Percentiles rank a stretch among this genome's conserved stretches.
phyloP scores from a whole-genome alignment of 371 early-diverging fungal species.

The Mortierella sp. region DNA sequence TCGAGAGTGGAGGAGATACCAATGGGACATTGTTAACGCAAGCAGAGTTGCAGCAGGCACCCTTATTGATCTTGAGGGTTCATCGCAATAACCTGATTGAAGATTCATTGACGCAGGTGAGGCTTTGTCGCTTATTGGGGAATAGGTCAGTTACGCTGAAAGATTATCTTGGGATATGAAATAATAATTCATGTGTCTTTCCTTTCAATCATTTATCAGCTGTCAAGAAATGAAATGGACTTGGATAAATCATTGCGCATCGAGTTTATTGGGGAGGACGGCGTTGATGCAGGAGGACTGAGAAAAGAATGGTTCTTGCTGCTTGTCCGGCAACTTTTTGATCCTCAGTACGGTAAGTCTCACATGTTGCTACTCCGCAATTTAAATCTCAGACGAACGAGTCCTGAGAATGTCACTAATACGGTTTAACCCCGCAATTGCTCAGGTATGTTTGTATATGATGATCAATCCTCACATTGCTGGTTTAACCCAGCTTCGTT shows the following conservation, averaged over 20 bases:
- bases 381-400: background rate
- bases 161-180: background rate
- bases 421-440: background rate
- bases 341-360: constrained; percentile 86
- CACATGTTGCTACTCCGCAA: background rate
- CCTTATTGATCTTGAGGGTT: constrained; percentile 85
- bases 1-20: constrained; percentile 21
- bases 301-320: constrained; percentile 97
- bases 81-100: constrained; percentile 89
- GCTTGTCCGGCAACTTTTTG: constrained; percentile 91
- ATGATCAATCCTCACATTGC: constrained; percentile 83
- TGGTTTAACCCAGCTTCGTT: constrained; percentile 94
- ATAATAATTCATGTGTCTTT: background rate
- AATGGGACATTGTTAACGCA: constrained; percentile 31
- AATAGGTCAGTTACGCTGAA: background rate
- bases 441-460: constrained; percentile 75
- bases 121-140: background rate
- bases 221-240: constrained; percentile 78
- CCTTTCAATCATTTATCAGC: constrained; percentile 44
- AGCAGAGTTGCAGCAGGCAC: constrained; percentile 77
- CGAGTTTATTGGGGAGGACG: constrained; percentile 89
- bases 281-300: constrained; percentile 97
- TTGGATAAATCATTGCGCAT: constrained; percentile 89
- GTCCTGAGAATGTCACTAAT: background rate
- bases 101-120: constrained; percentile 82